Conservation (phyloP, 176 grass and related monocot species). For the Poa annua region DNA sequence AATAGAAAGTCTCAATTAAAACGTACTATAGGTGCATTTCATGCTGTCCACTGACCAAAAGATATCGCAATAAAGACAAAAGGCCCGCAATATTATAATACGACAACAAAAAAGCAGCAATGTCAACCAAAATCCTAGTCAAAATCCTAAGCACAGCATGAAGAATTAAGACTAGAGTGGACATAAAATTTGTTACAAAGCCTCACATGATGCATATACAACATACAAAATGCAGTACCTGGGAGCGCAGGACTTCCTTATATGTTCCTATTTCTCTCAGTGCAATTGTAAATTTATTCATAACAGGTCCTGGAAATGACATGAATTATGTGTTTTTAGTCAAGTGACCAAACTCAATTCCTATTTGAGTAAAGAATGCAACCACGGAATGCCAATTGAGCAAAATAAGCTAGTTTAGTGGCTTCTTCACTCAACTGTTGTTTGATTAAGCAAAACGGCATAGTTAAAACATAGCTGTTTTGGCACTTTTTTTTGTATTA, state of each 20-base stretch:
- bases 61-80: not conserved
- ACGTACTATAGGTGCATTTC: slow-evolving; percentile 13
- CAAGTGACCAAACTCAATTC: slow-evolving; percentile 22
- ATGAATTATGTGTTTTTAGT: slow-evolving; percentile 39
- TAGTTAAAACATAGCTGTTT: slow-evolving; percentile 5
- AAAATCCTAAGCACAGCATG: not conserved
- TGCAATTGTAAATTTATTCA: slow-evolving; percentile 93
- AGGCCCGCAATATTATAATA: slow-evolving; percentile 17
- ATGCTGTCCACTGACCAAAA: slow-evolving; percentile 16
- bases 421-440: not conserved
- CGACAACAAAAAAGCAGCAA: slow-evolving; percentile 15
- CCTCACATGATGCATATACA: slow-evolving; percentile 21
- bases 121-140: not conserved
- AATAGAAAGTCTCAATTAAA: not conserved
- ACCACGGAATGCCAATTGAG: slow-evolving; percentile 9
- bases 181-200: slow-evolving; percentile 14
- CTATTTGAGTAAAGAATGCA: slow-evolving; percentile 10
- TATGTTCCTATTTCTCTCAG: slow-evolving; percentile 99
- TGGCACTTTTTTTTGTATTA: slow-evolving; percentile 9
- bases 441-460: not conserved
- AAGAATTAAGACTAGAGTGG: not conserved
- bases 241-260: slow-evolving; percentile 93
- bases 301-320: slow-evolving; percentile 79
- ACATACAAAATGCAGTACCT: slow-evolving; percentile 58
- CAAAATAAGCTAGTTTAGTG: slow-evolving; percentile 1